Base-by-base conservation (phyloP, 2,329 filamentous ascomycete species). In the Aspergillus arachidicola region DNA sequence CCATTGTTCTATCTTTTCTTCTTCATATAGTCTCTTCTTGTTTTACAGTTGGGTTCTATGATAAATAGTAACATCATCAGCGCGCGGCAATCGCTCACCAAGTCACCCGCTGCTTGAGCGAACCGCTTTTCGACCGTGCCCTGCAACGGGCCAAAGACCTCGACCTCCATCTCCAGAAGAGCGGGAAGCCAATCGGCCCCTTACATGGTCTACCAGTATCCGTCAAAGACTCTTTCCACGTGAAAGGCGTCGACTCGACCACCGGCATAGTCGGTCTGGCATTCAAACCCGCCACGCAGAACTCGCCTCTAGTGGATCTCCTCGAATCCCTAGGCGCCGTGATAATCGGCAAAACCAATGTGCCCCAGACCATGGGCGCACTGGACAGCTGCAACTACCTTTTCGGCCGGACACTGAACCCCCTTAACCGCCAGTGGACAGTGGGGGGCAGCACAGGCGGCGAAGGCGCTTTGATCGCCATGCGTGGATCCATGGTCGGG, bases 341-440 rank as follows among this genome's bases (percentile, higher is more conserved):
- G 0, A 77, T 89, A n/a, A 89, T 91, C 67, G 83, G 86, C 67
- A 91, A 91, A 76, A 91, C 89, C 0, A 91, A 91, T 68, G 80
- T 91, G 2, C 89, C 89, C 1, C 85, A 87, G 64, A 85, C 84
- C 0, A 74, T 87, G 61, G 79, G 48, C 32, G 12, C 60, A 9
- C 73, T 87, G 46, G 88, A 90, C 71, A 84, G 82, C 5, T 81
- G 85, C 46, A 90, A 88, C 72, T 84, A 89, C 69, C 71, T 90
- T 23, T 87, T 87, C 61, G 88, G 88, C 1, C 82, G 85, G 38
- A 86, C 86, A 0, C 76, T 90, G 3, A 91, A 90, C 69, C 89
- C 90, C 0, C 79, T 84, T 61, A 90, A 90, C 63, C 81, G 85
- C 1, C 77, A 81, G 23, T 79, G 89, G 36, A 87, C 85, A 0